Conservation (phyloP, 2,329 filamentous ascomycete species). For the Emergomyces africanus region DNA sequence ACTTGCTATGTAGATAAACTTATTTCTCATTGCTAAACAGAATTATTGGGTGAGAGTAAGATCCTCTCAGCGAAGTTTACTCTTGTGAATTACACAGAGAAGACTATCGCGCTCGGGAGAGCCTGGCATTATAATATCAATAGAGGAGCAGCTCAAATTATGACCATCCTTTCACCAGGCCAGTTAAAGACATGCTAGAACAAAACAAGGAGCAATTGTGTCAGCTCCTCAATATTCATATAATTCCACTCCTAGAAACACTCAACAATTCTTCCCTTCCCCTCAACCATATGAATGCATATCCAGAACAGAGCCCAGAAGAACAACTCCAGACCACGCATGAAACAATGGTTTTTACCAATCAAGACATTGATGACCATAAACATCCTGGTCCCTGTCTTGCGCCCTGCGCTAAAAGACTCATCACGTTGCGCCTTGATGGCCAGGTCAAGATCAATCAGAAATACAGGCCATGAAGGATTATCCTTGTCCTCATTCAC, state of each 20-base stretch:
- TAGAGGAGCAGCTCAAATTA: too few relatives aligned
- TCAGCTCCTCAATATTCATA: not conserved
- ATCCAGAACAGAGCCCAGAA: constrained; percentile 39
- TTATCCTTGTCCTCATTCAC: not conserved
- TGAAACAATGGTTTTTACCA: constrained; percentile 33
- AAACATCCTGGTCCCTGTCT: not conserved
- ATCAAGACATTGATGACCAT: constrained; percentile 17
- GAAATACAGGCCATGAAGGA: not conserved
- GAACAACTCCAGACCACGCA: constrained; percentile 39
- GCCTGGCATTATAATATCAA: too few relatives aligned
- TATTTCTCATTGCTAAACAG: too few relatives aligned
- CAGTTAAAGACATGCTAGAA: too few relatives aligned
- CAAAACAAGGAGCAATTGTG: too few relatives aligned
- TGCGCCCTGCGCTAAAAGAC: not conserved
- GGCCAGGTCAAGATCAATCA: not conserved
- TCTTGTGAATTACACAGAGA: too few relatives aligned
- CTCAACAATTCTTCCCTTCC: not conserved
- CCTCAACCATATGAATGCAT: constrained; percentile 28
- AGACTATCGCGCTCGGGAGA: too few relatives aligned
- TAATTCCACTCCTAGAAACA: not conserved
- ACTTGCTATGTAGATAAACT: too few relatives aligned
- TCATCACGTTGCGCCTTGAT: not conserved
- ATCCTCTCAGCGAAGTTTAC: too few relatives aligned
- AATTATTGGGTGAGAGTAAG: too few relatives aligned
- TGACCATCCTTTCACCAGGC: too few relatives aligned